A percentile compares a stretch with the other conserved stretches of the same genome.
Conservation (phyloP, 352 stramenopile genomes). For the Pythium volutum region DNA sequence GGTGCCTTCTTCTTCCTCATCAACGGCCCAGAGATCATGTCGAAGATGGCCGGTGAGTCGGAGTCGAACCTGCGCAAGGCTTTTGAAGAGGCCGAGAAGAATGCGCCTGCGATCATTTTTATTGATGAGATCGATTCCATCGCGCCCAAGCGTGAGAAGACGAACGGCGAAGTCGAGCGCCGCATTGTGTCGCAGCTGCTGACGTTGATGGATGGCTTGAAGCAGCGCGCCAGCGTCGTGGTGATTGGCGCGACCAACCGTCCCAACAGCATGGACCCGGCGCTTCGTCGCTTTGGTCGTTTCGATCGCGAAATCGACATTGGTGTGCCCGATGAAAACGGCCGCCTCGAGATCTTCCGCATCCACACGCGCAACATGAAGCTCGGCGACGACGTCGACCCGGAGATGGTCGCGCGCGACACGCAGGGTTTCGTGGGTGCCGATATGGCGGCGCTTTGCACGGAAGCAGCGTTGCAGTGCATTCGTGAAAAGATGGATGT, state of each 20-base stretch:
- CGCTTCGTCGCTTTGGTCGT: conserved; percentile 97
- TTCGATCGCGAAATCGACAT: conserved; percentile 99
- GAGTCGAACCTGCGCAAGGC: conserved; percentile 95
- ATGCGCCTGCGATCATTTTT: conserved; percentile 99
- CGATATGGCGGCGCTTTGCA: conserved; percentile 99
- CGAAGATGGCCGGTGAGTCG: conserved; percentile 94
- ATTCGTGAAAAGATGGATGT: conserved; percentile 99
- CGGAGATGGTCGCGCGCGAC: conserved; percentile 95
- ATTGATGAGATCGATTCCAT: conserved; percentile 99
- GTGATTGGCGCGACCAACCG: conserved; percentile 99
- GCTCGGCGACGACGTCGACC: conserved; percentile 98
- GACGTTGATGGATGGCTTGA: conserved; percentile 98
- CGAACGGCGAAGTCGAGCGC: conserved; percentile 98
- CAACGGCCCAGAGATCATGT: conserved; percentile 99
- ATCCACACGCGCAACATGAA: conserved; percentile 99
- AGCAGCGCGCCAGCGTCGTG: conserved; percentile 93
- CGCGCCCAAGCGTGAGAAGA: conserved; percentile 98
- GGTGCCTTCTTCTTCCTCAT: conserved; percentile 99
- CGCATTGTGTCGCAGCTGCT: conserved; percentile 98
- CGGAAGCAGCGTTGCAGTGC: conserved; percentile 97
- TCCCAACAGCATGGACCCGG: conserved; percentile 98
- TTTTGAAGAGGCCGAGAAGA: conserved; percentile 99
- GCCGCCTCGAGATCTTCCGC: conserved; percentile 97
- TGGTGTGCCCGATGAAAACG: conserved; percentile 98
- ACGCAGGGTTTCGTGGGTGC: conserved; percentile 99